Conservation (phyloP, 768 basidiomycete genomes). For the Candolleomyces aberdarensis region DNA sequence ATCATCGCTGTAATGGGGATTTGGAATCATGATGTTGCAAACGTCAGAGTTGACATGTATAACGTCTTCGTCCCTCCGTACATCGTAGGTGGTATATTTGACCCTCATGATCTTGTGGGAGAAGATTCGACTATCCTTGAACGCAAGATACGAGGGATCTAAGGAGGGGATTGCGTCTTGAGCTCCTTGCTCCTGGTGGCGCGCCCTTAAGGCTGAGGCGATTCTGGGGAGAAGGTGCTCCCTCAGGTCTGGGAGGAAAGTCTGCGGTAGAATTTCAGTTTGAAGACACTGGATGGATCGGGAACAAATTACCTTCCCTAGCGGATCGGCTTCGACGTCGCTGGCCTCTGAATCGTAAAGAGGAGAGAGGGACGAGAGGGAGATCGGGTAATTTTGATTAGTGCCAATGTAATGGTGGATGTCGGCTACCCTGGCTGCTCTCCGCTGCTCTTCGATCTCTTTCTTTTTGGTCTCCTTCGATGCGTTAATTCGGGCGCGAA, state of each 20-base stretch:
- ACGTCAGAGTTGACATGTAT: not conserved
- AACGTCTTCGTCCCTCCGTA: not conserved
- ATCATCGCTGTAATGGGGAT: not conserved
- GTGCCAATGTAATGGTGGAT: not conserved
- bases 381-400: not conserved
- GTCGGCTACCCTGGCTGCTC: not conserved
- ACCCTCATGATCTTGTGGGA: not conserved
- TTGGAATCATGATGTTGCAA: conserved; percentile 3
- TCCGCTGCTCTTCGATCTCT: not conserved
- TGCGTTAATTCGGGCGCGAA: not conserved
- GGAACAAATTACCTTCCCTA: not conserved
- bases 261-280: conserved; percentile 14
- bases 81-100: conserved; percentile 1
- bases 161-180: not conserved
- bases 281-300: not conserved
- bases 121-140: not conserved
- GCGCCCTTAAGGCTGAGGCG: no score
- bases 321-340: not conserved
- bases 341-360: no score
- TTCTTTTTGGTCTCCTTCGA: not conserved
- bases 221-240: not conserved
- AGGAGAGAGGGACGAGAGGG: not conserved
- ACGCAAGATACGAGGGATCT: not conserved
- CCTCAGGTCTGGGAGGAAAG: conserved; percentile 19
- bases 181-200: no score